phyloP scores from a whole-genome alignment of 1,284 basidiomycete species.

The Apiotrichum sp. region DNA sequence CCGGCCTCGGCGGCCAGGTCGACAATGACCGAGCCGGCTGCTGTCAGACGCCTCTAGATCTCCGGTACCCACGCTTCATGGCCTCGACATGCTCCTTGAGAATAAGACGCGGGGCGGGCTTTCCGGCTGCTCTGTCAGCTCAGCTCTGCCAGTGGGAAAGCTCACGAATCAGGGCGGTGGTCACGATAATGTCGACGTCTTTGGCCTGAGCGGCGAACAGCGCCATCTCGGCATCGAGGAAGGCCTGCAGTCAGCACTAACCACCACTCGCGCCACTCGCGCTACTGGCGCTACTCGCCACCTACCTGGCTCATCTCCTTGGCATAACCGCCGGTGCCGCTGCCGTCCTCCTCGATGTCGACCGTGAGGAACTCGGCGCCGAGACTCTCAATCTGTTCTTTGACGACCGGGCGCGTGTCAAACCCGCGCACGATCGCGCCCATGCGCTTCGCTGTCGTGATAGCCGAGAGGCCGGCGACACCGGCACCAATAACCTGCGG shows the following conservation, averaged over 20 bases:
- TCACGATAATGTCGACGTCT: conserved; percentile 79
- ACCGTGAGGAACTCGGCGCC: conserved; percentile 82
- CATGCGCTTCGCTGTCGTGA: conserved; percentile 67
- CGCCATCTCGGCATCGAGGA: conserved; percentile 80
- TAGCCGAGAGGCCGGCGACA: conserved; percentile 76
- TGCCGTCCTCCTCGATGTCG: conserved; percentile 66
- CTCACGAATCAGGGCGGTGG: conserved; percentile 56
- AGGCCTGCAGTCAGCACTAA: conserved; percentile 39
- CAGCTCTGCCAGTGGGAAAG: neutral
- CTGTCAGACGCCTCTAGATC: too few species aligned
- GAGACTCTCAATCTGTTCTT: conserved; percentile 77
- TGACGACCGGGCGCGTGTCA: conserved; percentile 71
- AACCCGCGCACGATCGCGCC: conserved; percentile 80
- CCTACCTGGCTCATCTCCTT: conserved; percentile 78
- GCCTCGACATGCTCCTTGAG: conserved; percentile 70
- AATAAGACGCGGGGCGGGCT: conserved; percentile 74
- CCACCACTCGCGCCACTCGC: too few species aligned
- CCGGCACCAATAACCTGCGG: conserved; percentile 65
- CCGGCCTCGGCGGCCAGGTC: conserved; percentile 77
- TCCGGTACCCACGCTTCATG: conserved; percentile 60
- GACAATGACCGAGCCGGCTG: conserved; percentile 67
- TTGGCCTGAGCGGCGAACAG: conserved; percentile 76
- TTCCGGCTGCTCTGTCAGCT: conserved; percentile 66
- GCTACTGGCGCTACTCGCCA: neutral
- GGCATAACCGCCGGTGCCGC: conserved; percentile 74